Evolutionary conservation across 257 asterid species (phyloP), one percentile per base, ranked within the genome.

Genomic region (Catharanthus roseus): DNA sequence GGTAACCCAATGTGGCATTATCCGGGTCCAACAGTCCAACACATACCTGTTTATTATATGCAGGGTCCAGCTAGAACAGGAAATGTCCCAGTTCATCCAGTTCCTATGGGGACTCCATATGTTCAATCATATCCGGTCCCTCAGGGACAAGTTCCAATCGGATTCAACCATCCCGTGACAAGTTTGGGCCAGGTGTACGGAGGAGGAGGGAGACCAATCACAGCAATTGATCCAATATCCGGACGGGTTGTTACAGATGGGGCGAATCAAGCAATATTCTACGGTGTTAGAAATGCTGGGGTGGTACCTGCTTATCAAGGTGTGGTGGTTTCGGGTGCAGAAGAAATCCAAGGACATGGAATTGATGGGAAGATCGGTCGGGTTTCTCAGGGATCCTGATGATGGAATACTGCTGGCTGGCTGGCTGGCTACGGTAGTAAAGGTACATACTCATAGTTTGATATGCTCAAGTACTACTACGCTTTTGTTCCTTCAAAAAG

Each of bases 1-100:
- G 85, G 90, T 58, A 77, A 81, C 31, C 89, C 95, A 34, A 73
- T 84, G 82, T 88, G 96, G 92, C 90, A 85, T 0, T 88, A 87
- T 72, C 86, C 87, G 67, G 81, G 81, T 51, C 97, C 81, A 31
- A 55, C 84, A 21, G 80, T 85, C 55, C 96, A 87, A 75, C 80
- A 83, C 64, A 56, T 91, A 67, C 90, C 88, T 2, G 77, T 91
- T 62, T 91, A 89, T 62, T 91, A 88, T 66, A 75, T 88, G 72
- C 87, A 83, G 19, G 85, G 84, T 65, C 85, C 83, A 31, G 84
- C 78, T 49, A 89, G 81, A 33, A 68, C 83, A 19, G 89, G 85
- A 29, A 88, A 68, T 47, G 73, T 80, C 33, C 73, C 87, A 1
- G 84, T 81, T 21, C 92, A 81, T 67, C 81, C 70, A 2, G 84